Evolutionary conservation across 2,329 filamentous ascomycete species (phyloP), one percentile per base, ranked within the genome.

Genomic region (Sporothrix dimorphospora): DNA sequence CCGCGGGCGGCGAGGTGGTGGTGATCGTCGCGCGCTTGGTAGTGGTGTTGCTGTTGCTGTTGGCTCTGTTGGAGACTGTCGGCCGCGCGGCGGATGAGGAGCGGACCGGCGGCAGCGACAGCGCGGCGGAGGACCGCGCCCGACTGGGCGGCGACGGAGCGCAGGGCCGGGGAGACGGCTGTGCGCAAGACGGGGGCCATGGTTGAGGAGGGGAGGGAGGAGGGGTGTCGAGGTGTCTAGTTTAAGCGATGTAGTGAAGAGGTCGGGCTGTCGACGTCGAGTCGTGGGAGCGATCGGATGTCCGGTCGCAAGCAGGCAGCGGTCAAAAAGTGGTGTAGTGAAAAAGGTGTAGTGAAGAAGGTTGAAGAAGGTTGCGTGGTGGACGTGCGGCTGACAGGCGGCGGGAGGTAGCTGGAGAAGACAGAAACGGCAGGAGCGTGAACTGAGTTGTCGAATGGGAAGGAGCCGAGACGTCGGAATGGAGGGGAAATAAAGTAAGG

Each of bases 151-250:
- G 70, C 73, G 40, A 74, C 71, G 24, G 72, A 59, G 69, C 73
- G 73, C 63, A 75, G 70, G 16, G 70, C 57, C 16, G 74, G 73
- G 4, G 53, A 40, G 45, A 34, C 42, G 5, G 40, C 59, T 9
- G 19, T n/a, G 12, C 27, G 51, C 21, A 63, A 24, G 24, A 74
- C 57, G 21, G 75, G 75, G 14, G 75, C 71, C 74, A 75, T 75
- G 59, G 47, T 7, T 1, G 30, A 8, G 45, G 45, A 4, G 38
- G n/a, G 27, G 65, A n/a, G 2, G 65, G 8, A 12, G 14, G 14
- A 12, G 7, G 47, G 51, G 19, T 69, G 30, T 47, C 27, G 34
- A 19, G 19, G 21, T 34, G n/a, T n/a, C n/a, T 42, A 1, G 27
- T 21, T 8, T 14, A 19, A 47, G n/a, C 11, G n/a, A 49, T 66